phyloP scores from a whole-genome alignment of 108 stramenopile species.

The Epithemia pelagica region DNA sequence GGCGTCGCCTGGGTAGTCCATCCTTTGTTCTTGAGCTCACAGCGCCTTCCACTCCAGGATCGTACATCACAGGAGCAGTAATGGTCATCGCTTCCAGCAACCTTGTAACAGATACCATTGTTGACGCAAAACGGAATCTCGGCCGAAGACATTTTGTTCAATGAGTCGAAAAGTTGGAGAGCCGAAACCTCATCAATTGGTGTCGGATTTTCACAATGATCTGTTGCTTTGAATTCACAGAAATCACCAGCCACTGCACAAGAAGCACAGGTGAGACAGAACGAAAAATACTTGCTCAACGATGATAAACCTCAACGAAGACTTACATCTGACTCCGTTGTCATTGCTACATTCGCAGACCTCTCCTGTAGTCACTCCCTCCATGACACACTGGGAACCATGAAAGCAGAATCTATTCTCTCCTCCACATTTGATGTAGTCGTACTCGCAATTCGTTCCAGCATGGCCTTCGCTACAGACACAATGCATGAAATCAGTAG shows the following conservation, averaged over 20 bases:
- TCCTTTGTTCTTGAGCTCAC: not conserved
- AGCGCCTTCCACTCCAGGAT: not conserved
- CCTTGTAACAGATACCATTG: not conserved
- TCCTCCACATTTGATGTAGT: not conserved
- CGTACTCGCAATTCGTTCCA: not conserved
- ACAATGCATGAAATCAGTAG: not conserved
- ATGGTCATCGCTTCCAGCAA: not conserved
- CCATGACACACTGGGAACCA: not conserved
- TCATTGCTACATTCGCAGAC: not conserved
- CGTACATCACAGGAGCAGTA: not conserved
- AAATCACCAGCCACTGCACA: not conserved
- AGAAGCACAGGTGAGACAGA: not conserved
- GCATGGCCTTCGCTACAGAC: not conserved
- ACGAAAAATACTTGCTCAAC: not conserved
- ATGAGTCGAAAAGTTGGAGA: not conserved
- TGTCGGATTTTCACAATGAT: not conserved
- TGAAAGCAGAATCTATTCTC: not conserved
- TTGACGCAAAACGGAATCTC: constrained; percentile 3
- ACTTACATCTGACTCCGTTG: not conserved
- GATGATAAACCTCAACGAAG: not conserved
- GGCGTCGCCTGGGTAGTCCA: too few species aligned
- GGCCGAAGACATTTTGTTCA: not conserved
- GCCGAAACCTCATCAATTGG: not conserved
- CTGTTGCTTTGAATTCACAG: constrained; percentile 1
- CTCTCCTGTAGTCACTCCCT: not conserved